Evolutionary conservation across 805 yeast species (phyloP).

Genomic region (Candida sonorensis): DNA sequence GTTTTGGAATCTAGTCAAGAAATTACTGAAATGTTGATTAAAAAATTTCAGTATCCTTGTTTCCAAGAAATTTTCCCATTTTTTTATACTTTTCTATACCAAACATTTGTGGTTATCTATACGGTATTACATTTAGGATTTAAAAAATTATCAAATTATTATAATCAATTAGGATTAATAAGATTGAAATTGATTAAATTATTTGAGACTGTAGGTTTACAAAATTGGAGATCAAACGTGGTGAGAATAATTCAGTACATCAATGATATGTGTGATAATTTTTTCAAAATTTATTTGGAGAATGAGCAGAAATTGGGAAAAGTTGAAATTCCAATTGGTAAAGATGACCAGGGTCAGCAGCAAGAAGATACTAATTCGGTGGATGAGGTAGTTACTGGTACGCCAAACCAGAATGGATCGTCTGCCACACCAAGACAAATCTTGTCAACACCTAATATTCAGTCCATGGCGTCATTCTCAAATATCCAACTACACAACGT

Average conservation of each 20-base stretch:
- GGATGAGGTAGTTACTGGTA: too few relatives aligned
- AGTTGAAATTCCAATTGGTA: not conserved
- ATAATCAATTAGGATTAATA: slow-evolving; percentile 19
- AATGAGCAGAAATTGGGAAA: slow-evolving; percentile 1
- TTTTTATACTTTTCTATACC: slow-evolving; percentile 42
- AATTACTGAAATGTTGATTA: slow-evolving; percentile 28
- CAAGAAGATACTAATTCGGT: too few relatives aligned
- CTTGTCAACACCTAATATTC: slow-evolving; percentile 5
- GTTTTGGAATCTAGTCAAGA: slow-evolving; percentile 31
- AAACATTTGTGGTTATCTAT: slow-evolving; percentile 44
- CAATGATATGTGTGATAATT: slow-evolving; percentile 26
- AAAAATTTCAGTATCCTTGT: slow-evolving; percentile 22
- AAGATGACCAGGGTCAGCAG: too few relatives aligned
- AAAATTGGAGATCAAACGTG: slow-evolving; percentile 25
- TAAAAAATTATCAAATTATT: slow-evolving; percentile 22
- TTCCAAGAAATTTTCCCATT: slow-evolving; percentile 39
- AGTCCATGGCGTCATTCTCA: slow-evolving; percentile 6
- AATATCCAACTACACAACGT: slow-evolving; percentile 14
- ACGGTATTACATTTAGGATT: slow-evolving; percentile 40
- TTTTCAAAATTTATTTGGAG: slow-evolving; percentile 17
- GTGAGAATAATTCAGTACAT: slow-evolving; percentile 25
- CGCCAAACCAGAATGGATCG: not conserved
- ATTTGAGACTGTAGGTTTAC: slow-evolving; percentile 21
- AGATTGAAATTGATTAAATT: slow-evolving; percentile 25
- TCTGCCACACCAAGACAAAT: not conserved